Conservation (phyloP, 129 eudicot genomes). For the Rutidosis leptorrhynchoides region DNA sequence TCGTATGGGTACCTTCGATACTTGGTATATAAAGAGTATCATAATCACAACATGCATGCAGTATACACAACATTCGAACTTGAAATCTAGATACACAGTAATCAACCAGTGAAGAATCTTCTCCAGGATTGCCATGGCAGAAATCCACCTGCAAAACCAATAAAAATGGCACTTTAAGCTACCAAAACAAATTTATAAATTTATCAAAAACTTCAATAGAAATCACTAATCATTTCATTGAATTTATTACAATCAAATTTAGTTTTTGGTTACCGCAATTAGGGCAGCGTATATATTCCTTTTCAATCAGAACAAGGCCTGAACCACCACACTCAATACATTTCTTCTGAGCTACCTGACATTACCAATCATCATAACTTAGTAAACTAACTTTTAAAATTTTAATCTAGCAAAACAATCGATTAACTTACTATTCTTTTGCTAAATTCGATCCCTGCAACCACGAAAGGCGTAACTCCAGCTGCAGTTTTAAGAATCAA, state of each 20-base stretch:
- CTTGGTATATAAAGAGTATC: too few relatives aligned
- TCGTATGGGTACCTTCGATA: too few relatives aligned
- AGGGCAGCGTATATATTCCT: conserved; percentile 82
- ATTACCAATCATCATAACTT: too few relatives aligned
- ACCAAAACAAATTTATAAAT: too few relatives aligned
- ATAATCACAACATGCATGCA: too few relatives aligned
- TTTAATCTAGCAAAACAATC: too few relatives aligned
- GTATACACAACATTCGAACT: too few relatives aligned
- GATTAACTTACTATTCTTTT: conserved; percentile 66
- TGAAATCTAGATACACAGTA: not conserved
- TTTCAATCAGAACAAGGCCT: conserved; percentile 73
- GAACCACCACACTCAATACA: conserved; percentile 76
- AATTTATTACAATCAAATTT: too few relatives aligned
- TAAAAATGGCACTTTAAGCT: not conserved
- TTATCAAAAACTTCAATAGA: not conserved
- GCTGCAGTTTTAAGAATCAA: too few relatives aligned
- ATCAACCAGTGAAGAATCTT: conserved; percentile 82
- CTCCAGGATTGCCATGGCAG: conserved; percentile 97
- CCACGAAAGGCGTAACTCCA: conserved; percentile 81
- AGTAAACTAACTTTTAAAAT: too few relatives aligned
- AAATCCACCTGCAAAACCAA: conserved; percentile 85
- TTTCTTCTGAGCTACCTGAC: conserved; percentile 71
- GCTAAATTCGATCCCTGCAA: conserved; percentile 89
- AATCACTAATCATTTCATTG: too few relatives aligned
- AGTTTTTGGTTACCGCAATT: conserved; percentile 55